Evolutionary conservation across 2,329 filamentous ascomycete species (phyloP).

Genomic region (Byssoonygena ceratinophila): DNA sequence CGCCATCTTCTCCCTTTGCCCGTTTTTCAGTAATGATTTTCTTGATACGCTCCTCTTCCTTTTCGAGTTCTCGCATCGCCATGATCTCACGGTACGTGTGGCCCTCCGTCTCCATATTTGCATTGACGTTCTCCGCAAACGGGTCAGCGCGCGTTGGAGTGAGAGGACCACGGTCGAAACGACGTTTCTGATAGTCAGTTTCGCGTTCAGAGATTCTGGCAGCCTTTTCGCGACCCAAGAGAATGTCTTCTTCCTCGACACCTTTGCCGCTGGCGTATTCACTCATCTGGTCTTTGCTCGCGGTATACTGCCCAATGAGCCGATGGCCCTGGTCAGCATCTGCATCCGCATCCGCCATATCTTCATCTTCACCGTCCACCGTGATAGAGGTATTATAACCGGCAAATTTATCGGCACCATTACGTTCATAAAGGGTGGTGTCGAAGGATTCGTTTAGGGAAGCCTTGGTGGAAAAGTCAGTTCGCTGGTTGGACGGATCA

Average conservation of each 20-base stretch:
- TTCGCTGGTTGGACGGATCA: conserved; percentile 68
- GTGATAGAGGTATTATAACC: conserved; percentile 89
- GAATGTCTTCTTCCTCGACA: conserved; percentile 82
- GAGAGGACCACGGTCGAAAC: conserved; percentile 69
- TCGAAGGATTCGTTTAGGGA: conserved; percentile 82
- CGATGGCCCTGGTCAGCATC: conserved; percentile 63
- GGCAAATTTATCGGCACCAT: conserved; percentile 67
- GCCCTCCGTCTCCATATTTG: conserved; percentile 57
- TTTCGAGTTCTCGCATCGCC: conserved; percentile 79
- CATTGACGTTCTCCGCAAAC: conserved; percentile 65
- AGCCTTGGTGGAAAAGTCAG: conserved; percentile 75
- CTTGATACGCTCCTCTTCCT: conserved; percentile 80
- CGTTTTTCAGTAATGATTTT: conserved; percentile 69
- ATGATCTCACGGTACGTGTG: conserved; percentile 83
- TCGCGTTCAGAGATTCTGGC: conserved; percentile 86
- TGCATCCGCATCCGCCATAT: conserved; percentile 69
- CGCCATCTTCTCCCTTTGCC: conserved; percentile 46
- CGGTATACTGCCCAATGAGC: conserved; percentile 91
- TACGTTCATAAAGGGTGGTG: conserved; percentile 71
- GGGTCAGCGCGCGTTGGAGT: conserved; percentile 79
- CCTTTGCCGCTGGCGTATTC: conserved; percentile 79
- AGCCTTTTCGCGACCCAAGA: conserved; percentile 77
- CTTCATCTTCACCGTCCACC: conserved; percentile 64
- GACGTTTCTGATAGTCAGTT: conserved; percentile 93
- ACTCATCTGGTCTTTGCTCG: conserved; percentile 80